Evolutionary conservation across 1,284 basidiomycete species (phyloP), one percentile per base, ranked within the genome.

Genomic region (Moniliophthora roreri): DNA sequence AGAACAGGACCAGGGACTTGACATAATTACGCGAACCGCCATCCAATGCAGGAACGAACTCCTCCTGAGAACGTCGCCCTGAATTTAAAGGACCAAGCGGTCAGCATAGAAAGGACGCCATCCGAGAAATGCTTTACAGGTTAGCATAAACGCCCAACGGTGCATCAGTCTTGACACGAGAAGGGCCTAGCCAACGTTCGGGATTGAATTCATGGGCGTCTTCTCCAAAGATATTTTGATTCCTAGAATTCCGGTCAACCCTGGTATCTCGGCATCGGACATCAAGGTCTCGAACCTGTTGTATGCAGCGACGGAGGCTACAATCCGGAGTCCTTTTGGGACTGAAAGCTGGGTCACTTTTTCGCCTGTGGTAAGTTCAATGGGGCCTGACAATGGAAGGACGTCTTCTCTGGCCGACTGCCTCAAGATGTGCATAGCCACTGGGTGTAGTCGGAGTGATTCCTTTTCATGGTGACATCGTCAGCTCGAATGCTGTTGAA

Each of bases 101-200:
- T 40, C 40, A 16, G 46, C 23, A 18, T 42, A 11, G 50, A 18
- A 32, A 23, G 32, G 50, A 34, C 20, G 35, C 4, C 10, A 41
- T 40, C 52, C 51, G 16, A 23, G 45, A 36, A 36, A 24, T 20
- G n/a, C 64, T 79, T 61, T 57, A 83, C 81, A 83, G 61, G 63
- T 81, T 81, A 7, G 71, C 73, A 56, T 79, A 77, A 10, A 79
- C 69, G 0, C 82, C 79, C 4, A 81, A 62, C 0, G 73, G 66
- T 18, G 69, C 60, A 5, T 59, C 36, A 39, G 68, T 73, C 59
- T 72, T 76, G n/a, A 66, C 65, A 16, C 62, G 59, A 7, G 62
- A 60, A 26, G 66, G 63, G 4, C 68, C 56, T 45, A 79, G 61
- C 73, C 81, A 82, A 15, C 80, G 76, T 18, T 77, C 69, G 6